phyloP scores from a whole-genome alignment of 1,139 yeast species.

The Geotrichum candidum region DNA sequence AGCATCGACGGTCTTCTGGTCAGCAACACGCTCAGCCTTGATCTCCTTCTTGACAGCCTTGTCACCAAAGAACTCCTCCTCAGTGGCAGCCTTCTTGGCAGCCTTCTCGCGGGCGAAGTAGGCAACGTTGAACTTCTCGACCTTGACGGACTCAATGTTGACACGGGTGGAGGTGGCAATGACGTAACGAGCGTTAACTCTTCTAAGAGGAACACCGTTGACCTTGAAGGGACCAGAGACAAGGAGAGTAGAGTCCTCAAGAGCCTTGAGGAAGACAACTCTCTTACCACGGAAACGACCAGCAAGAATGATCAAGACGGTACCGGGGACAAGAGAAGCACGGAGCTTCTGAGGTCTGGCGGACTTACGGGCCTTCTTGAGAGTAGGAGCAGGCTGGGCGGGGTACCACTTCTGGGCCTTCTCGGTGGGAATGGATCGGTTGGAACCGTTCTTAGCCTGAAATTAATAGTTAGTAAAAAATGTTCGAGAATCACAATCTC shows the following conservation, averaged over 20 bases:
- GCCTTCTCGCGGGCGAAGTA: conserved; percentile 97
- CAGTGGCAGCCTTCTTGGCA: conserved; percentile 74
- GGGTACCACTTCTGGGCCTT: conserved; percentile 88
- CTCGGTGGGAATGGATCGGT: conserved; percentile 22
- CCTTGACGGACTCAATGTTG: conserved; percentile 72
- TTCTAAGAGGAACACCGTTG: conserved; percentile 99
- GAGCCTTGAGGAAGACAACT: conserved; percentile 95
- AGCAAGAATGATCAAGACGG: conserved; percentile 95
- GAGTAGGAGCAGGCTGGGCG: conserved; percentile 86
- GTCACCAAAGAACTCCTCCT: conserved; percentile 93
- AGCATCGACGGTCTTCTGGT: conserved; percentile 95
- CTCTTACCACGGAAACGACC: conserved; percentile 99
- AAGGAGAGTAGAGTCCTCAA: conserved; percentile 97
- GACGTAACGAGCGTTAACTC: conserved; percentile 98
- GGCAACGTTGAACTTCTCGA: conserved; percentile 86
- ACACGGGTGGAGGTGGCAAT: conserved; percentile 97
- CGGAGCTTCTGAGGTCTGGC: conserved; percentile 94
- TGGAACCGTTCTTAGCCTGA: conserved; percentile 17
- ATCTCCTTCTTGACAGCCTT: conserved; percentile 77
- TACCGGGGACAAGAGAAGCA: conserved; percentile 96
- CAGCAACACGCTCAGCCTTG: conserved; percentile 93
- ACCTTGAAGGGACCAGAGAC: conserved; percentile 99
- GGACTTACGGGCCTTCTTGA: conserved; percentile 59
- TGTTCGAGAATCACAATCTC: background rate
- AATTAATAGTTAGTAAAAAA: background rate